Conservation (phyloP, 2,329 filamentous ascomycete species). For the Botrytis pseudocinerea region DNA sequence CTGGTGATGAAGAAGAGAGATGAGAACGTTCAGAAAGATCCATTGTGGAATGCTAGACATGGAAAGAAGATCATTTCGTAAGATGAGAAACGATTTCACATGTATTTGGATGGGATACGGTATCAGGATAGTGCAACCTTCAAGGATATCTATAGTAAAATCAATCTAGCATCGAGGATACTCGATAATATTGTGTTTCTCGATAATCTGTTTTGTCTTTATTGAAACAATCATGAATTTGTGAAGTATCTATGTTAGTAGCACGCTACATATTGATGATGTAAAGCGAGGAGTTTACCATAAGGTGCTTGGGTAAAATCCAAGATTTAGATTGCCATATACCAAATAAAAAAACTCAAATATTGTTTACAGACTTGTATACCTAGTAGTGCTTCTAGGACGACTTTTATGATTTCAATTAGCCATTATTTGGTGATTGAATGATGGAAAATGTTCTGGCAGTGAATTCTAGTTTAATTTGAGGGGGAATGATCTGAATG, state of each 20-base stretch:
- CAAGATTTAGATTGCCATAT: too few relatives aligned
- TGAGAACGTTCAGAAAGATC: constrained; percentile 2
- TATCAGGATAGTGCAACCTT: not conserved
- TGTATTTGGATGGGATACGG: not conserved
- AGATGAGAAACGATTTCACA: not conserved
- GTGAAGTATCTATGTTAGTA: not conserved
- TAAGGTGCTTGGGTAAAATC: too few relatives aligned
- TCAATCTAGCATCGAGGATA: not conserved
- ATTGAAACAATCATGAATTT: not conserved
- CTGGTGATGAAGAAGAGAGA: constrained; percentile 3
- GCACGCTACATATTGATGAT: too few relatives aligned
- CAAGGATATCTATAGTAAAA: not conserved
- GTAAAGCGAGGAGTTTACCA: too few relatives aligned
- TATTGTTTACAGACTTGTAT: too few relatives aligned
- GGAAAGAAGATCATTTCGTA: constrained; percentile 2
- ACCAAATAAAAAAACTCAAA: too few relatives aligned
- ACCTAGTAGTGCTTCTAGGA: too few relatives aligned
- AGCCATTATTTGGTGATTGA: too few relatives aligned
- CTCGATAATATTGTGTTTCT: not conserved
- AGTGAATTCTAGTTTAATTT: not conserved
- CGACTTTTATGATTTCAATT: too few relatives aligned
- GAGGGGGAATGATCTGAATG: not conserved
- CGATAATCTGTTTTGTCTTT: not conserved
- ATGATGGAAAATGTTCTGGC: not conserved
- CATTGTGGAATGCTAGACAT: constrained; percentile 13